Conservation (phyloP, 2,329 filamentous ascomycete species). For the Botrytis squamosa region DNA sequence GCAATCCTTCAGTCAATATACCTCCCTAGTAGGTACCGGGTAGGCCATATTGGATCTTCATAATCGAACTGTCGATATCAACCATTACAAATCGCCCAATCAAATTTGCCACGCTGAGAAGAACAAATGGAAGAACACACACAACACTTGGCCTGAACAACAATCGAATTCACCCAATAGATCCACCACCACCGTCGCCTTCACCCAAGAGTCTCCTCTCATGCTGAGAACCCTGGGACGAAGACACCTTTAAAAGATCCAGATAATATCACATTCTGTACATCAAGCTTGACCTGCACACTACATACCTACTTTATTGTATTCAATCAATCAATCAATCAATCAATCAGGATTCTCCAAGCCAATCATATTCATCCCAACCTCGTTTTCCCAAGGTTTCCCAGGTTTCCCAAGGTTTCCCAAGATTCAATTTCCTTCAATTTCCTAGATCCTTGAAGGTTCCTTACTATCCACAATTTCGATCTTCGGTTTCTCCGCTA, state of each 20-base stretch:
- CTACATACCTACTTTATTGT: not conserved
- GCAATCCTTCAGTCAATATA: slow-evolving; percentile 6
- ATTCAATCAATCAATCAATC: slow-evolving; percentile 5
- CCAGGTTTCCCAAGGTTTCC: not conserved
- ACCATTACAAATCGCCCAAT: not conserved
- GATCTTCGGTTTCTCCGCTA: slow-evolving; percentile 12
- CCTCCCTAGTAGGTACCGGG: not conserved
- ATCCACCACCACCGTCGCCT: not conserved
- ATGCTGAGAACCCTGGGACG: not conserved
- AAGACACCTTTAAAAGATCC: not conserved
- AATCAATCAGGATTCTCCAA: not conserved
- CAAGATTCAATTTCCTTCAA: slow-evolving; percentile 9
- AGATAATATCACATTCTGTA: not conserved
- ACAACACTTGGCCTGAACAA: not conserved
- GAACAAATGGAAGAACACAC: not conserved
- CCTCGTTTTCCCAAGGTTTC: not conserved
- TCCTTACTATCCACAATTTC: not conserved
- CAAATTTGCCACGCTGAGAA: slow-evolving; percentile 1
- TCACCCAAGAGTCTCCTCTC: not conserved
- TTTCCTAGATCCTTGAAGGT: slow-evolving; percentile 1
- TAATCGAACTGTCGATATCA: not conserved
- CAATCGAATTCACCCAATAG: not conserved
- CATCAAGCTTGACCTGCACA: not conserved
- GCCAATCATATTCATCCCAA: not conserved
- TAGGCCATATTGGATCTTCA: not conserved